Base-by-base conservation (phyloP, 306 rosid species). In the Rosa persica region DNA sequence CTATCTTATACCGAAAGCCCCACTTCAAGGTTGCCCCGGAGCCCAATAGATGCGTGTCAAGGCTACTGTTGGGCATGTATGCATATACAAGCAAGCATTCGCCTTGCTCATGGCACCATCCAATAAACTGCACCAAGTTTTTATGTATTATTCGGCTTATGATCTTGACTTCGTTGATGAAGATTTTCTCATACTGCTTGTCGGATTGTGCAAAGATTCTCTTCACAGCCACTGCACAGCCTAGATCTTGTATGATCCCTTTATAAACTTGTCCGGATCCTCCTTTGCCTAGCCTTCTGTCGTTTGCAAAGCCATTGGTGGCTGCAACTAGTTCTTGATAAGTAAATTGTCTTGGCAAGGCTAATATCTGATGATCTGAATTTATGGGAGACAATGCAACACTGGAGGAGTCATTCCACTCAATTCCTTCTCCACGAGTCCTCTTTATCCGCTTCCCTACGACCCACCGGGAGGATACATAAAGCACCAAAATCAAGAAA, bases 1-100 rank as follows among this genome's bases (percentile, higher is more conserved):
- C 68, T n/a, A 74, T 58, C 39, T 42, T 74, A 52, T 58, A 74
- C 22, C 57, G 23, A 17, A 42, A n/a, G 0, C 4, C 48, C 72
- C 71, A 60, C 19, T 70, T 27, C 60, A 75, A 17, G 40, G 73
- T 20, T n/a, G 40, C 52, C 10, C 72, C 30, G 10, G 66, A 12
- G 27, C 79, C 72, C 1, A 34, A 62, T 3, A 76, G 39, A 34
- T 76, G 62, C 8, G n/a, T 2, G 2, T 64, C 48, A 36, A 76
- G 72, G 72, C 61, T 46, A 27, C 72, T 46, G 34, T 62, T 76
- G 6, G 38, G 34, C 79, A 76, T 76, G 48, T 75, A 58, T 17
- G 62, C 78, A 46, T 86, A 90, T 20, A 90, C 86, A 1, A 88
- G 64, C 1, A 88, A 36, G 74, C 85, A 79, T 49, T 90, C 95